Evolutionary conservation across 2,329 filamentous ascomycete species (phyloP).

Genomic region (Tolypocladium inflatum): DNA sequence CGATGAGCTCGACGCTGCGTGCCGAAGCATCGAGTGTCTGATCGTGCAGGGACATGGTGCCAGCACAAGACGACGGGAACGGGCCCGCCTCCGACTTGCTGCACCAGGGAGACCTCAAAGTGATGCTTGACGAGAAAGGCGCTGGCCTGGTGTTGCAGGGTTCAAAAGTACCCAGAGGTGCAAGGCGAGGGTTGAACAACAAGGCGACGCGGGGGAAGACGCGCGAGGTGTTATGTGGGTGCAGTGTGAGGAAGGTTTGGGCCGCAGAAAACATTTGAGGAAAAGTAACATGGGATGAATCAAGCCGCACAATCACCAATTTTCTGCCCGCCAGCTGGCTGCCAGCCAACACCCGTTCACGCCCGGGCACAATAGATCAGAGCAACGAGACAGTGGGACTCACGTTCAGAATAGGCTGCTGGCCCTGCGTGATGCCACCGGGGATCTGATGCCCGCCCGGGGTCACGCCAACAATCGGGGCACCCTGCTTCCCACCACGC

Average conservation of each 20-base stretch:
- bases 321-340: background rate
- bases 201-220: background rate
- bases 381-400: slow-evolving; percentile 19
- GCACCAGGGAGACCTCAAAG: background rate
- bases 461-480: slow-evolving; percentile 39
- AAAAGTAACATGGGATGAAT: background rate
- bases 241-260: background rate
- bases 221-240: background rate
- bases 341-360: background rate
- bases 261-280: background rate
- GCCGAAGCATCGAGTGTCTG: background rate
- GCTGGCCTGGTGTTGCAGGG: background rate
- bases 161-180: background rate
- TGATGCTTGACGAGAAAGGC: background rate
- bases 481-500: slow-evolving; percentile 34
- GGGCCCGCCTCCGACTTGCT: background rate
- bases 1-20: background rate
- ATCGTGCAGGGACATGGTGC: background rate
- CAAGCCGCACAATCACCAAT: background rate
- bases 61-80: background rate
- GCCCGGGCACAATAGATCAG: background rate
- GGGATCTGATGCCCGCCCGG: slow-evolving; percentile 27
- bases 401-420: slow-evolving; percentile 41
- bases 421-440: slow-evolving; percentile 29
- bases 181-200: background rate